Base-by-base conservation (phyloP, 164 flowering plant species). In the Annona cherimola region DNA sequence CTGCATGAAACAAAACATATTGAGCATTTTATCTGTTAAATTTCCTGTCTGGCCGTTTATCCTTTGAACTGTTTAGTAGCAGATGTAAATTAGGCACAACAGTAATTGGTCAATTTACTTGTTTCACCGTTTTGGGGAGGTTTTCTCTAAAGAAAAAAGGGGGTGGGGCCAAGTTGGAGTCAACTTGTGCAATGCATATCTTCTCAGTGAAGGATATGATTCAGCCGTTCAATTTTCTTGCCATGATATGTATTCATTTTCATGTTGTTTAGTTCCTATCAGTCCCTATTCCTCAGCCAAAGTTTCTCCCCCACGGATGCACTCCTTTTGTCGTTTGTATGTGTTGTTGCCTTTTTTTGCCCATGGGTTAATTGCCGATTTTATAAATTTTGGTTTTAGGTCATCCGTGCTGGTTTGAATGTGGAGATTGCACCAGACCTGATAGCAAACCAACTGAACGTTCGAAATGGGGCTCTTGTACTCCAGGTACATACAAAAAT, bases 401-500 rank as follows among this genome's bases (percentile, higher is more conserved):
- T 78, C 78, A 85, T 84, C 73, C 87, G 97, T 76, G 95, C 95
- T 79, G 93, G 94, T 73, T 74, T 92, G 73, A 87, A 90, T 80
- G 76, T 91, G 50, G 97, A 90, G 42, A 79, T 92, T 74, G 98
- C 99, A 63, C 89, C 99, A 20, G 99, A 92, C 71, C 80, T 87
- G 65, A 72, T 94, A 67, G 93, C 99, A 45, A 92, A 87, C 82
- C 97, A 94, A 78, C 88, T 94, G 42, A 94, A 90, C 81, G 94
- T 90, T 79, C 89, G 94, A 75, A 90, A 89, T 69, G 99, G 99
- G 73, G 97, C 97, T 70, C 90, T 92, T 71, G 71, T 94, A 75
- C 76, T 94, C 59, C 91, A 79, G 96, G 99, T 90, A 83, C 5
- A 4, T 35, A 19, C 43, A 45, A 26, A 26, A 45, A 4, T 54